Evolutionary conservation across 2,329 filamentous ascomycete genomes (phyloP).

Genomic region (Phyllosticta citriasiana): DNA sequence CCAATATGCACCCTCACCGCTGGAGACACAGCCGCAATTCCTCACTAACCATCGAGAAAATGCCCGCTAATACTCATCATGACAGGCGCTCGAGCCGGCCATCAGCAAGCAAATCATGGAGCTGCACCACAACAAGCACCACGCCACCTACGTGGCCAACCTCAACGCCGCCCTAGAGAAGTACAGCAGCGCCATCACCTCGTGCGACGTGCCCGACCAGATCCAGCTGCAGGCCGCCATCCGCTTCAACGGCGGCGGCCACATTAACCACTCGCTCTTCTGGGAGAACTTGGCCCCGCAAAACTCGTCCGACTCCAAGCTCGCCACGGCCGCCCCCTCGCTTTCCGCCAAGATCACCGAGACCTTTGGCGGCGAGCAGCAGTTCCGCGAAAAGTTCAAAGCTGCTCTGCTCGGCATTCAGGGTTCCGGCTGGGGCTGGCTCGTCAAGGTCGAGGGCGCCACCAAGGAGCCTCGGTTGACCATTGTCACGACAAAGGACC

Average conservation of each 20-base stretch:
- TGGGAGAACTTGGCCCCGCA: slow-evolving; percentile 72
- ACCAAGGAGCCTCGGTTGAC: slow-evolving; percentile 45
- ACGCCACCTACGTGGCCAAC: slow-evolving; percentile 68
- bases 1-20: not conserved
- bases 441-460: slow-evolving; percentile 54
- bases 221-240: slow-evolving; percentile 60
- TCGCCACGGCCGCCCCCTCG: slow-evolving; percentile 43
- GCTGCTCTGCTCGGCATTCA: slow-evolving; percentile 60
- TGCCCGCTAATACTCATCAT: slow-evolving; percentile 3
- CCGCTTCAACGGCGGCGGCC: slow-evolving; percentile 83
- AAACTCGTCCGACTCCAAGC: slow-evolving; percentile 46
- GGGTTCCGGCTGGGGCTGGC: slow-evolving; percentile 83
- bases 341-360: slow-evolving; percentile 52
- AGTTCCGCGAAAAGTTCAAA: slow-evolving; percentile 57
- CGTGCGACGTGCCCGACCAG: slow-evolving; percentile 52
- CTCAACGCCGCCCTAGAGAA: slow-evolving; percentile 57
- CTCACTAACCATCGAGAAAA: not conserved
- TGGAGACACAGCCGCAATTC: not conserved
- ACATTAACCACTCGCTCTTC: slow-evolving; percentile 89
- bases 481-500: slow-evolving; percentile 76
- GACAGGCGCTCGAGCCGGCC: slow-evolving; percentile 58
- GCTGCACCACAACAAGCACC: slow-evolving; percentile 70
- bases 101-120: slow-evolving; percentile 75
- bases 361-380: slow-evolving; percentile 58
- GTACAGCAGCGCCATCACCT: slow-evolving; percentile 46